Evolutionary conservation across 2,329 filamentous ascomycete species (phyloP), one percentile per base, ranked within the genome.

Genomic region (Alternaria alternata): DNA sequence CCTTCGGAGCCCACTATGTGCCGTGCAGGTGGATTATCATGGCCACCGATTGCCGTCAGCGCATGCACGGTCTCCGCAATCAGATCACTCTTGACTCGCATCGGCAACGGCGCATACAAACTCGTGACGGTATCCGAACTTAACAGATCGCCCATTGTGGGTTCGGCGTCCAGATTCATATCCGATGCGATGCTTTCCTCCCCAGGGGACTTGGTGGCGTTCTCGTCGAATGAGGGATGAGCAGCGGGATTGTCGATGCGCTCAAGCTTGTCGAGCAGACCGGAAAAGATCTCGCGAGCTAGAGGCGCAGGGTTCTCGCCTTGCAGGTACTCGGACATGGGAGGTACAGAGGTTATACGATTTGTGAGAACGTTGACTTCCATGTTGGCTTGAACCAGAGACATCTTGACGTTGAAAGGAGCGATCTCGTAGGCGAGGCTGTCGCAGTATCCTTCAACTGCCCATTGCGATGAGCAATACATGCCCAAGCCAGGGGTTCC

Each of bases 381-480:
- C 81, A 97, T 93, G 79, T 93, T 96, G 26, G 94, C 93, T 82
- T 99, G 94, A 44, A 99, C 90, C 67, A 98, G 94, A 41, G 93
- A 97, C 78, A 98, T 88, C 79, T 94, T 96, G 81, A 98, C 89
- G 80, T 97, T 97, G 83, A 98, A 98, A 0, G 95, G 95, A 0
- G 94, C 79, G 65, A 99, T 91, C 80, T 99, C 95, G 79, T 97
- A 99, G 1, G 94, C 94, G 24, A 99, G 85, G 61, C 92, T 88
- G 80, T 98, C 94, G 81, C 94, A 97, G 78, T 95, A 97, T 18
- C 94, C 95, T 80, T 98, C 95, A 36, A 97, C 86, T 1, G 93
- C 95, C 93, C 94, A 97, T 38, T 93, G 94, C 14, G 93, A 91
- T 18, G 94, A 93, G 66, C 93, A 95, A 77, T 96, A 95, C 83